phyloP scores from a whole-genome alignment of 805 yeast genomes.

The Grigorovia jiainica region DNA sequence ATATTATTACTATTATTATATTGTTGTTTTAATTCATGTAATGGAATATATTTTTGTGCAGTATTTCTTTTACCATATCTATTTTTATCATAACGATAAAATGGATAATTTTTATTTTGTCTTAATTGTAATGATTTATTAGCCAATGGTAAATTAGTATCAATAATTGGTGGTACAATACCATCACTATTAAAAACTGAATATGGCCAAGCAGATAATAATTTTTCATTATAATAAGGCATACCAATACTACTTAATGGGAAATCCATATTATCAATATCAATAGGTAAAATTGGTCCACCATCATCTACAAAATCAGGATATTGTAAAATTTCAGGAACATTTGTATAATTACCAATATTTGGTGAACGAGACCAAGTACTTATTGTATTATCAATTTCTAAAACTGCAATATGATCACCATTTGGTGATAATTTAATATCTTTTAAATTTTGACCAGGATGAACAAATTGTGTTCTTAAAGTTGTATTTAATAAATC shows the following conservation, averaged over 20 bases:
- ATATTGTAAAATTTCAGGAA: slow-evolving; percentile 40
- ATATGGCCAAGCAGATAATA: slow-evolving; percentile 76
- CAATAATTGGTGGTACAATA: slow-evolving; percentile 46
- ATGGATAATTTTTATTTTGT: slow-evolving; percentile 29
- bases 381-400: slow-evolving; percentile 43
- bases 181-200: slow-evolving; percentile 53
- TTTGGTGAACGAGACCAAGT: slow-evolving; percentile 24
- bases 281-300: slow-evolving; percentile 18
- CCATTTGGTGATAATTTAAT: slow-evolving; percentile 46
- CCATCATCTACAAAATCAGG: slow-evolving; percentile 39
- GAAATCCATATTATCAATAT: slow-evolving; percentile 35
- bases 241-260: slow-evolving; percentile 72
- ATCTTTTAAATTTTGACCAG: slow-evolving; percentile 26
- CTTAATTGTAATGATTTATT: slow-evolving; percentile 2
- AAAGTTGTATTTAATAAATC: slow-evolving; percentile 72
- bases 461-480: slow-evolving; percentile 28
- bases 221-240: slow-evolving; percentile 72
- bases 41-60: slow-evolving; percentile 34
- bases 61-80: slow-evolving; percentile 51
- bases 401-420: slow-evolving; percentile 63
- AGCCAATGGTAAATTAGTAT: slow-evolving; percentile 23
- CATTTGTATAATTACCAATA: slow-evolving; percentile 22
- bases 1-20: background rate
- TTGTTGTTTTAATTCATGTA: slow-evolving; percentile 24
- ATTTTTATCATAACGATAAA: slow-evolving; percentile 46